Base-by-base conservation (phyloP, 805 yeast species). In the Vanderwaltozyma verrucispora region DNA sequence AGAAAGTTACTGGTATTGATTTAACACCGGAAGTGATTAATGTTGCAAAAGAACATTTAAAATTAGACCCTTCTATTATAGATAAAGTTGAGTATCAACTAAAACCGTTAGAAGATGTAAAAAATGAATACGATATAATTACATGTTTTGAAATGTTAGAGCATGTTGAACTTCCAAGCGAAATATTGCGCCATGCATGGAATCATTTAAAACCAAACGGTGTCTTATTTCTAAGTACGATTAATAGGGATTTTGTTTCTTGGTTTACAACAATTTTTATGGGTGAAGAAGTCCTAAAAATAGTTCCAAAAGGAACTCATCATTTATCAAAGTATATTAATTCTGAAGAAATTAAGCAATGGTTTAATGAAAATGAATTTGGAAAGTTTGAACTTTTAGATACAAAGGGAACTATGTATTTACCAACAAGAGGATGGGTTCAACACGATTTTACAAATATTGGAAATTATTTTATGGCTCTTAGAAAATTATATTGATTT, bases 71-170 rank as follows among this genome's bases (percentile, higher is more conserved):
- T 1, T 40, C 60, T 20, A 60, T 88, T 29, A 54, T 52, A 5
- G 53, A 55, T 3, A 80, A 79, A 43, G 59, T 92, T 28, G 52
- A 54, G 16, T 92, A 92, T 58, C 62, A 72, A 37, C 59, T 79
- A 35, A 64, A 58, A 28, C 72, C 88, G 0, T 60, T 89, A 14
- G 95, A 83, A 44, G 75, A 74, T 26, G 53, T 50, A 1, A 50
- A 57, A 10, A 75, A 68, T 13, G 62, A 62, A 33, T 89, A 63
- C 58, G 95, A 92, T 53, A 58, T 88, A 3, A 77, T 92, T 4
- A 85, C 96, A 2, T 74, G 88, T 74, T 85, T 89, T 70, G 99
- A 92, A 58, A 78, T 92, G 75, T 67, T 92, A 27, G 99, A 92
- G 58, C 99, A 92, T 56, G 96, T 92, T 3, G 85, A 83, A 40